Evolutionary conservation across 495 filamentous ascomycete genomes (phyloP), one percentile per base, ranked within the genome.

Genomic region (Halenospora varia): DNA sequence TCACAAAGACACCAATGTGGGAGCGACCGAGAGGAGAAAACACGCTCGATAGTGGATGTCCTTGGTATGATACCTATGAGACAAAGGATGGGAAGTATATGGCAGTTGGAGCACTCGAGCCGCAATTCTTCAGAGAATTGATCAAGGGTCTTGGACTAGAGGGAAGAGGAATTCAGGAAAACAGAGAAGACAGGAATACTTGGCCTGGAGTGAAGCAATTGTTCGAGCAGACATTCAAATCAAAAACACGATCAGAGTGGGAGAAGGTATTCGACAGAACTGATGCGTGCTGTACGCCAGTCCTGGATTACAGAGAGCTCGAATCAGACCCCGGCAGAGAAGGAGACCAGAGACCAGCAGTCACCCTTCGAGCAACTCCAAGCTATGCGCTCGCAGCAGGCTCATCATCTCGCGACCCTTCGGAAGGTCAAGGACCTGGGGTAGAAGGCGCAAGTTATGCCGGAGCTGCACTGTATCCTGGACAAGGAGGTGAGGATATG

Each of bases 281-380:
- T 0, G 93, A 97, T 76, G 92, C 93, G 9, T 97, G 93, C 69
- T 90, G 88, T 55, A 92, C 91, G 19, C 92, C 93, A 1, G 88
- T 97, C 2, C 70, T 96, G 50, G 84, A 82, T 44, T 87, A 88
- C 63, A 60, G 41, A 0, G 92, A 96, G 71, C 73, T 96, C 54
- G 81, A 89, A 66, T 68, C 71, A n/a, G 68, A 75, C 25, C 75
- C 77, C 3, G 63, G 57, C 44, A 66, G 71, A 49, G 79, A 80
- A 59, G 90, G 84, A 59, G 87, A 95, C 56, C 90, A 92, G 67
- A 73, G 90, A 59, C 86, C 90, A 20, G 71, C 82, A 10, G 89
- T 96, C 9, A 82, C 84, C 26, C 70, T 96, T 60, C 73, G 74
- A 23, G 75, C 73, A 39, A 86, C 88, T 11, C 90, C 90, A 3